phyloP scores from a whole-genome alignment of 2,329 filamentous ascomycete genomes.

The Reticulascus tulasneorum region DNA sequence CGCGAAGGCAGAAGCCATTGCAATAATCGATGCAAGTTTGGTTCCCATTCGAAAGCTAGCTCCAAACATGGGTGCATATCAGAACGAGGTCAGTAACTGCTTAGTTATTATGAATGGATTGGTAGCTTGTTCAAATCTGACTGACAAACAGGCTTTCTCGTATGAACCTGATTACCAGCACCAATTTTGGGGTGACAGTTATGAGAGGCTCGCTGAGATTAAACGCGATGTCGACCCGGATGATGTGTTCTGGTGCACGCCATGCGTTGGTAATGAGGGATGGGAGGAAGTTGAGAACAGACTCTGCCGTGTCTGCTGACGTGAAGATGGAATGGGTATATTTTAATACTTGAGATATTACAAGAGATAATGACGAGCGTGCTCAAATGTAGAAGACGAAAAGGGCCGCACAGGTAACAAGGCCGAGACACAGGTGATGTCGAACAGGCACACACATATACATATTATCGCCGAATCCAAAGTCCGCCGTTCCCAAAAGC shows the following conservation, averaged over 20 bases:
- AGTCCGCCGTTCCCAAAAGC: constrained; percentile 45
- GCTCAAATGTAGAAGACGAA: neutral
- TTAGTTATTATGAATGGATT: too few relatives aligned
- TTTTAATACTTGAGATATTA: too few relatives aligned
- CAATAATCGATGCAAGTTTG: constrained; percentile 20
- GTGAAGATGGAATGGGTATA: too few relatives aligned
- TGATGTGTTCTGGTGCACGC: constrained; percentile 10
- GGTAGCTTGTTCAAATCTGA: too few relatives aligned
- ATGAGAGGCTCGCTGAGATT: constrained; percentile 6
- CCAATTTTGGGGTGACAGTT: constrained; percentile 12
- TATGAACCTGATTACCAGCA: constrained; percentile 13
- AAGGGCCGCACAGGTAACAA: constrained; percentile 1
- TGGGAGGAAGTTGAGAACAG: constrained; percentile 5
- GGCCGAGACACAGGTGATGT: neutral
- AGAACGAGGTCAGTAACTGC: constrained; percentile 15
- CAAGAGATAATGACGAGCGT: too few relatives aligned
- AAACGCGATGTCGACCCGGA: constrained; percentile 9
- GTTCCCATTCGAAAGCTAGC: constrained; percentile 26
- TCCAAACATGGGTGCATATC: constrained; percentile 10
- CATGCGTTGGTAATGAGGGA: constrained; percentile 7
- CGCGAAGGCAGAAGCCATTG: constrained; percentile 20
- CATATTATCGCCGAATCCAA: constrained; percentile 37
- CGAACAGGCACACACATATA: neutral
- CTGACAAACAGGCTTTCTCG: constrained; percentile 1
- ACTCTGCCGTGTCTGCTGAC: too few relatives aligned